Evolutionary conservation across 345 rosid species (phyloP).

Genomic region (Eucalyptus pauciflora): DNA sequence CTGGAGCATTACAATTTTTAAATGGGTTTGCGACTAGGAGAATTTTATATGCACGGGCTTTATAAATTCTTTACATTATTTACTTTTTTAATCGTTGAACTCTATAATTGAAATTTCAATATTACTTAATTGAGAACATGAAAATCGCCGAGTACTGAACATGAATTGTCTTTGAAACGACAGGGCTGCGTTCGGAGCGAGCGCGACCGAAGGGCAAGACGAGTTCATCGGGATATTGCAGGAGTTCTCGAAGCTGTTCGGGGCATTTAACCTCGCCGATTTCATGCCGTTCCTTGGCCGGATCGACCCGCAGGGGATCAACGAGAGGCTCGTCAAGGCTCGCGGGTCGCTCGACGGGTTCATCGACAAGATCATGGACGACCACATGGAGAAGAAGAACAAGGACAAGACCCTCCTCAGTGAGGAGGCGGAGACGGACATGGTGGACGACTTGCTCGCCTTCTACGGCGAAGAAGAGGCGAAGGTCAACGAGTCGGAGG

Average conservation of each 20-base stretch:
- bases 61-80: neutral
- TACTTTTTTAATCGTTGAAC: neutral
- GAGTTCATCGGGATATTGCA: constrained; percentile 74
- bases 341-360: constrained; percentile 58
- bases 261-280: constrained; percentile 86
- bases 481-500: constrained; percentile 30
- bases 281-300: constrained; percentile 61
- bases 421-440: constrained; percentile 37
- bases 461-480: constrained; percentile 56
- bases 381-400: constrained; percentile 44
- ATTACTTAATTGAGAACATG: neutral
- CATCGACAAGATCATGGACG: constrained; percentile 69
- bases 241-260: constrained; percentile 90
- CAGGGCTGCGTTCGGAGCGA: constrained; percentile 76
- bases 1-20: neutral
- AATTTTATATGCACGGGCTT: neutral
- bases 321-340: constrained; percentile 43
- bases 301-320: constrained; percentile 69
- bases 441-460: constrained; percentile 86
- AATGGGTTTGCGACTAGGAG: neutral
- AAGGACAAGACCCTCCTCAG: neutral
- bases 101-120: neutral
- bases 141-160: neutral
- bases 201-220: constrained; percentile 46
- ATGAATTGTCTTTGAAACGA: neutral